phyloP scores from a whole-genome alignment of 768 basidiomycete species.

The Porphyrellus cyaneotinctus region DNA sequence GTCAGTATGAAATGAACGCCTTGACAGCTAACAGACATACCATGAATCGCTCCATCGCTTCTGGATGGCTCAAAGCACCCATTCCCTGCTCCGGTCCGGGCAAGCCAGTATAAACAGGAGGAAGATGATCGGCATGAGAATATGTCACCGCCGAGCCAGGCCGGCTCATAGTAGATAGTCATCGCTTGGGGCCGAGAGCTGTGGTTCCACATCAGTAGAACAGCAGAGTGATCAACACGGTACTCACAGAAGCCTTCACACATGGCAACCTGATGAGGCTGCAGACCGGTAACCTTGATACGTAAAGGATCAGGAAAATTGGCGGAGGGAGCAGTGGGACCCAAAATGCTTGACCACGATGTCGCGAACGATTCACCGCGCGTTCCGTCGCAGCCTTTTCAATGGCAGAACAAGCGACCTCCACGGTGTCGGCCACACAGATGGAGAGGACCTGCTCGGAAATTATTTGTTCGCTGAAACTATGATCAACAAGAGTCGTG shows the following conservation, averaged over 20 bases:
- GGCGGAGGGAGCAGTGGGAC: slow-evolving; percentile 65
- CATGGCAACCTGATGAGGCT: slow-evolving; percentile 76
- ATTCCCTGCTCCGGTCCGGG: slow-evolving; percentile 55
- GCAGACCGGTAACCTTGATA: slow-evolving; percentile 78
- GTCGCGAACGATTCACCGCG: slow-evolving; percentile 76
- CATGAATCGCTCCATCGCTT: slow-evolving; percentile 86
- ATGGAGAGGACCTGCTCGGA: slow-evolving; percentile 76
- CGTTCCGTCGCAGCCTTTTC: slow-evolving; percentile 98
- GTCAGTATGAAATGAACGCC: slow-evolving; percentile 4
- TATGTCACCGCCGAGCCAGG: slow-evolving; percentile 72
- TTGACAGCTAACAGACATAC: slow-evolving; percentile 37
- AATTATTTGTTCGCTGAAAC: slow-evolving; percentile 83
- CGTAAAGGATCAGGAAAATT: slow-evolving; percentile 87
- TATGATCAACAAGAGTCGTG: slow-evolving; percentile 77
- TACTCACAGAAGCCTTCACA: slow-evolving; percentile 90
- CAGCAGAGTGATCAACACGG: not conserved
- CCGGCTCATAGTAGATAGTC: slow-evolving; percentile 48
- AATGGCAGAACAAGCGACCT: slow-evolving; percentile 89
- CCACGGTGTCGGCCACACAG: slow-evolving; percentile 88
- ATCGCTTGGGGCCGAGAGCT: slow-evolving; percentile 58
- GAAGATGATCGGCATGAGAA: slow-evolving; percentile 41
- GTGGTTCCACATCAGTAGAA: slow-evolving; percentile 12
- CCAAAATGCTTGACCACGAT: slow-evolving; percentile 82
- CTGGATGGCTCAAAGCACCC: slow-evolving; percentile 61
- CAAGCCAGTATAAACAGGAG: slow-evolving; percentile 53